Evolutionary conservation across 1,284 basidiomycete genomes (phyloP).

Genomic region (Bondarzewia mesenterica): DNA sequence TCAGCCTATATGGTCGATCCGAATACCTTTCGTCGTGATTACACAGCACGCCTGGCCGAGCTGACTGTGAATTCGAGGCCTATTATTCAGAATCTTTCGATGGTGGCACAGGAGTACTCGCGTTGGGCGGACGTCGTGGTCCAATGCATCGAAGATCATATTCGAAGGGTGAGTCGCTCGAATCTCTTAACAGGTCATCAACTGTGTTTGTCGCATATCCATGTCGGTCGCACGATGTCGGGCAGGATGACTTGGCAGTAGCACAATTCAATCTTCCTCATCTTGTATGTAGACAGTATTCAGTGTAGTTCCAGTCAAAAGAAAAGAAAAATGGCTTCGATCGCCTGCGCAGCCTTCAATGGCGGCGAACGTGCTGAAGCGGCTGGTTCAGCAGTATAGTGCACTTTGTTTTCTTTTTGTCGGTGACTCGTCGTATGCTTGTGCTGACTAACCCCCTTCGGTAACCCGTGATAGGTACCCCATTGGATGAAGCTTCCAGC

Average conservation of each 20-base stretch:
- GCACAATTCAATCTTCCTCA: background rate
- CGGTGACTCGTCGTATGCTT: background rate
- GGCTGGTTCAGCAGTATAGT: too few relatives aligned
- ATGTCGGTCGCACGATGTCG: background rate
- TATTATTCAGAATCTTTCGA: conserved; percentile 91
- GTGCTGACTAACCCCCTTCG: conserved; percentile 53
- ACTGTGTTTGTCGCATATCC: conserved; percentile 4
- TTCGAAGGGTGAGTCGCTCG: conserved; percentile 70
- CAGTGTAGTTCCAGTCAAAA: background rate
- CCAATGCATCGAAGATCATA: conserved; percentile 83
- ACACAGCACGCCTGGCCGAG: conserved; percentile 67
- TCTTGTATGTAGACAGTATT: background rate
- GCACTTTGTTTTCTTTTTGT: background rate
- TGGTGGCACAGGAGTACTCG: conserved; percentile 85
- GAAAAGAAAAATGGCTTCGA: background rate
- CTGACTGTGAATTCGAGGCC: conserved; percentile 95
- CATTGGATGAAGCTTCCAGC: conserved; percentile 88
- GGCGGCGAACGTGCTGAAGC: conserved; percentile 1
- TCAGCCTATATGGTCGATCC: conserved; percentile 57
- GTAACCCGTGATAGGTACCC: conserved; percentile 55
- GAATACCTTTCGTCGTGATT: conserved; percentile 75
- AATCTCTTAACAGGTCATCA: conserved; percentile 10
- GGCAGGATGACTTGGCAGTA: background rate
- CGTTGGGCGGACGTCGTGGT: conserved; percentile 79
- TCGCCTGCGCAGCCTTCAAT: background rate